Base-by-base conservation (phyloP, 345 rosid species). In the Theobroma cacao region DNA sequence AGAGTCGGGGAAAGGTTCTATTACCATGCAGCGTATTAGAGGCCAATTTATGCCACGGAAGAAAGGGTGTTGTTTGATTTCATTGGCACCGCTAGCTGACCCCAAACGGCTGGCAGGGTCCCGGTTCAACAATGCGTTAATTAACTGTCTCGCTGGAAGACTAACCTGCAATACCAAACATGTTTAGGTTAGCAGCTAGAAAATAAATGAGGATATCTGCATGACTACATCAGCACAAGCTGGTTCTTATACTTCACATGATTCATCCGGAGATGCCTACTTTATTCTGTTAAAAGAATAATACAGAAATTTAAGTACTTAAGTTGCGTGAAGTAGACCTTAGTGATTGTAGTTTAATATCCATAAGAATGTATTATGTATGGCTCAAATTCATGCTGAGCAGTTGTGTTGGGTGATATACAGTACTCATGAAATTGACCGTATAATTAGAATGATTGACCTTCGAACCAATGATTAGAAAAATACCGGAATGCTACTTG, bases 41-140 rank as follows among this genome's bases (percentile, higher is more conserved):
- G 98, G 94, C 99, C 99, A 96, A 79, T 87, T 89, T 65, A 96
- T 90, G 75, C 90, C 94, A 7, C 91, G 93, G 86, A 94, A 96
- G 82, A 96, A 96, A 67, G 94, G 91, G 53, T 94, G 99, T 62
- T 92, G 89, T 80, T 94, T 96, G 81, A 96, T 91, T 83, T 96
- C 97, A 74, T 83, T 89, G 63, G 98, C 94, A 18, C 99, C 99
- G 13, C 85, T 84, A 55, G 75, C 85, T 61, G 98, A 88, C 80
- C 99, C 99, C 84, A 96, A 85, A 28, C 98, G 94, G 75, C 26
- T 45, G 43, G 60, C 82, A 1, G 98, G 99, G 78, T 96, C 97
- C 85, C 92, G 85, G 79, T 86, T 85, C 76, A 96, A 77, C 80
- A 96, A 77, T 7, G 90, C 87, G 78, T 94, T 85, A 26, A 96